A percentile compares a stretch with the other conserved stretches of the same genome.
Conservation (phyloP, 495 filamentous ascomycete species). For the Usnea hakonensis region DNA sequence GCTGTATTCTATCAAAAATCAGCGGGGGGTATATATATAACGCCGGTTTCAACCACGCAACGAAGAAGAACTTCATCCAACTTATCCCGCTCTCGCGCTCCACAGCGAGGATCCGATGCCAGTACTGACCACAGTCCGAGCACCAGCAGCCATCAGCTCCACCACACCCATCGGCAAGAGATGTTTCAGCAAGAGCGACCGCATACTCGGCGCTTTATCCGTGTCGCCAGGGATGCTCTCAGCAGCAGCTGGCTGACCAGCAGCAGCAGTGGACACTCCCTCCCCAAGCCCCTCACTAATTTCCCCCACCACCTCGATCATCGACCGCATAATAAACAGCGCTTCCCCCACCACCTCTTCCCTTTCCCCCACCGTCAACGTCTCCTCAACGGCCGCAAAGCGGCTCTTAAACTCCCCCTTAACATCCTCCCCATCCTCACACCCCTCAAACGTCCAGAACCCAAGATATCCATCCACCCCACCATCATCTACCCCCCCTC, state of each 20-base stretch:
- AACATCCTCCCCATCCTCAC: constrained; percentile 20
- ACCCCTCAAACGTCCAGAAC: constrained; percentile 28
- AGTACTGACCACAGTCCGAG: neutral
- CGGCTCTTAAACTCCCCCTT: constrained; percentile 26
- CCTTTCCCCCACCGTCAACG: constrained; percentile 37
- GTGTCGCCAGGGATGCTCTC: neutral
- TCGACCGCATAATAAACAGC: constrained; percentile 34
- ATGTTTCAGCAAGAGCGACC: constrained; percentile 9
- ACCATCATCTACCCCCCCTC: constrained; percentile 32
- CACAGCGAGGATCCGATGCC: neutral
- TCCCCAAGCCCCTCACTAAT: constrained; percentile 24
- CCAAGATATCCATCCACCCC: constrained; percentile 35
- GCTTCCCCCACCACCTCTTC: constrained; percentile 43
- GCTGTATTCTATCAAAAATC: too few relatives aligned
- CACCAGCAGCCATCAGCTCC: constrained; percentile 8
- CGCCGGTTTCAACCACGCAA: neutral
- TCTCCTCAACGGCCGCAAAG: constrained; percentile 31
- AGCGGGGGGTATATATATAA: too few relatives aligned
- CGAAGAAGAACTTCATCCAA: neutral
- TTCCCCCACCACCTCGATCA: constrained; percentile 34
- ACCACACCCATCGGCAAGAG: constrained; percentile 12
- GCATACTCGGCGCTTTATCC: neutral
- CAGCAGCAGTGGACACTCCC: neutral
- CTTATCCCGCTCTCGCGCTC: neutral
- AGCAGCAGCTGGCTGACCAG: neutral